These are phyloP conservation scores for Irpex rosettiformis DNA, from an alignment of 1,284 basidiomycete genomes.

Conservation along the genomic window DNA sequence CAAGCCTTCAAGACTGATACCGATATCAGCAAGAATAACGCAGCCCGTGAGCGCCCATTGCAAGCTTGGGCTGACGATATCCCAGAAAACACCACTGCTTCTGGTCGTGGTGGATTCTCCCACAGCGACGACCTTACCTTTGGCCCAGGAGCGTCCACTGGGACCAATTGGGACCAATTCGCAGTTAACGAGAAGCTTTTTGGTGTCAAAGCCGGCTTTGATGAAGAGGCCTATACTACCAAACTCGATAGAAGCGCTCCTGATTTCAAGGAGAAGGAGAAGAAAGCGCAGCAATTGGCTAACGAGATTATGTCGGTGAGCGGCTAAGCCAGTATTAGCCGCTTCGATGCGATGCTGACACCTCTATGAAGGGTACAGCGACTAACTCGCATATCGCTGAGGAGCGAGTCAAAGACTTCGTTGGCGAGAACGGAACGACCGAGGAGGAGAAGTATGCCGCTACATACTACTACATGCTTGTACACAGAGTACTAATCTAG, in stretches of 20 bases:
- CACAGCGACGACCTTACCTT: constrained; percentile 67
- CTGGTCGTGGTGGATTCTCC: constrained; percentile 15
- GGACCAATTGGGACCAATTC: constrained; percentile 90
- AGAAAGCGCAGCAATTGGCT: constrained; percentile 84
- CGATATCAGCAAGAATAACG: constrained; percentile 68
- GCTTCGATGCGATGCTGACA: background rate
- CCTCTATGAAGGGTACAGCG: constrained; percentile 46
- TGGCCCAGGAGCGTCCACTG: constrained; percentile 42
- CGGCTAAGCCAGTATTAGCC: constrained; percentile 16
- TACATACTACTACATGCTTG: constrained; percentile 9
- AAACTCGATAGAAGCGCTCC: constrained; percentile 83
- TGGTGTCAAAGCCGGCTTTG: constrained; percentile 88
- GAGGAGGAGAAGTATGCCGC: constrained; percentile 96
- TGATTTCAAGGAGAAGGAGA: constrained; percentile 88
- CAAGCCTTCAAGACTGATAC: constrained; percentile 86
- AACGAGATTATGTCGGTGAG: constrained; percentile 85
- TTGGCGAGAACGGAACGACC: constrained; percentile 73
- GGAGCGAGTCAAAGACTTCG: constrained; percentile 70
- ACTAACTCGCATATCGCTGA: constrained; percentile 89
- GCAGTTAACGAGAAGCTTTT: constrained; percentile 91
- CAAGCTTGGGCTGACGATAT: constrained; percentile 64
- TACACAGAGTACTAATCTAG: background rate
- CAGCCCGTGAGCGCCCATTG: constrained; percentile 74
- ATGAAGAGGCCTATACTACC: constrained; percentile 96
- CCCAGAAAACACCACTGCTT: constrained; percentile 13